Evolutionary conservation across 2,329 filamentous ascomycete species (phyloP), one percentile per base, ranked within the genome.

Genomic region (Calonectria ilicicola): DNA sequence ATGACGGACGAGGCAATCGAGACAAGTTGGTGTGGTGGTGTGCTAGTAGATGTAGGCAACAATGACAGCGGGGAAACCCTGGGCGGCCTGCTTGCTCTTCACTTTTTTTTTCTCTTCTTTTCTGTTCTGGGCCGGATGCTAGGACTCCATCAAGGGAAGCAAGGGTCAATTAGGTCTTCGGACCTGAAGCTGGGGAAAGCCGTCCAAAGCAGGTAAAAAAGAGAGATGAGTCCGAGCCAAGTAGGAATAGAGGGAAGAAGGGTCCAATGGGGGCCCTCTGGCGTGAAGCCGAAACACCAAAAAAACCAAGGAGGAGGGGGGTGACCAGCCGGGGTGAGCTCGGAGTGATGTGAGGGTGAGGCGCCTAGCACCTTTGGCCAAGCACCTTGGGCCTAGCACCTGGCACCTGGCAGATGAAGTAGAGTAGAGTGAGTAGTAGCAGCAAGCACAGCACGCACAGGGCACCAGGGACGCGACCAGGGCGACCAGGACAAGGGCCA

Each of bases 1-100:
- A 62, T 66, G 62, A 60, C 40, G 32, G 58, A 35, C 47, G 38
- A 72, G 42, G 65, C 53, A 60, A 38, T 60, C 53, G 14, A 60
- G 53, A 60, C 53, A 56, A 53, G 35, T 38, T 58, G 66, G 40
- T 53, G 73, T 77, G 70, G 75, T 77, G 76, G 75, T 76, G 46
- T 63, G 58, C 23, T 46, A 21, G 58, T 63, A 46, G 8, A 44
- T 63, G 58, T 63, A 63, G 58, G 58, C 58, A 63, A 46, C 58
- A 63, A 46, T 63, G 40, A 63, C 19, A 35, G 58, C 58, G 58
- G 58, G 42, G 69, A 62, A 67, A 74, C 29, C 64, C 19, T 35
- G 40, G 51, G n/a, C 27, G 32, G 53, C 29, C 21, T 60, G 35
- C 14, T 23, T 60, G 53, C 53, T 60, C 53, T 60, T 60, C 53